Evolutionary conservation across 164 flowering plant genomes (phyloP).

Genomic region (Nymphaea thermarum): DNA sequence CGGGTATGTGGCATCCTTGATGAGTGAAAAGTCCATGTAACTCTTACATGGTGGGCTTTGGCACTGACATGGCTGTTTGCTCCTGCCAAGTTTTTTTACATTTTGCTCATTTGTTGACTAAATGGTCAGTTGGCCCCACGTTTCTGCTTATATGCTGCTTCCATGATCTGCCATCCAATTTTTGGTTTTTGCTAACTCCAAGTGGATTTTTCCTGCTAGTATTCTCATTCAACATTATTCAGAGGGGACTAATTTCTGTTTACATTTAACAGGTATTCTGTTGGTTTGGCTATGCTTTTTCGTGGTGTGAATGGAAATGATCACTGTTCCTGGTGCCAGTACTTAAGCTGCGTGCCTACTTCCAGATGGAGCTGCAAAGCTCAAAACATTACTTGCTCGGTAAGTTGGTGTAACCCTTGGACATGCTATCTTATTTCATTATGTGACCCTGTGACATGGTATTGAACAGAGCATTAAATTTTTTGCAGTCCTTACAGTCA

Average conservation of each 20-base stretch:
- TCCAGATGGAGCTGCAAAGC: slow-evolving; percentile 72
- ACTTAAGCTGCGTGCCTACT: slow-evolving; percentile 76
- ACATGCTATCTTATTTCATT: not conserved
- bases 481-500: slow-evolving; percentile 49
- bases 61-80: too few relatives aligned
- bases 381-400: slow-evolving; percentile 46
- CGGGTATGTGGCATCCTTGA: too few relatives aligned
- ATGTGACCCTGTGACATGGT: not conserved
- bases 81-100: too few relatives aligned
- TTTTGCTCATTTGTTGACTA: too few relatives aligned
- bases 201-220: not conserved
- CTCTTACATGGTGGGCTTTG: too few relatives aligned
- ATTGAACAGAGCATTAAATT: not conserved
- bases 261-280: slow-evolving; percentile 36
- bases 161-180: not conserved
- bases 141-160: too few relatives aligned
- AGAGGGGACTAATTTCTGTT: not conserved
- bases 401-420: slow-evolving; percentile 10
- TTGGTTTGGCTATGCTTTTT: slow-evolving; percentile 55
- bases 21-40: too few relatives aligned
- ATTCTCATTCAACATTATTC: not conserved
- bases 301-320: slow-evolving; percentile 71
- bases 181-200: not conserved
- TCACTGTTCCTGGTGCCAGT: slow-evolving; percentile 97
- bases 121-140: too few relatives aligned